Evolutionary conservation across 352 stramenopile species (phyloP).

Genomic region (Phytophthora tubulina): DNA sequence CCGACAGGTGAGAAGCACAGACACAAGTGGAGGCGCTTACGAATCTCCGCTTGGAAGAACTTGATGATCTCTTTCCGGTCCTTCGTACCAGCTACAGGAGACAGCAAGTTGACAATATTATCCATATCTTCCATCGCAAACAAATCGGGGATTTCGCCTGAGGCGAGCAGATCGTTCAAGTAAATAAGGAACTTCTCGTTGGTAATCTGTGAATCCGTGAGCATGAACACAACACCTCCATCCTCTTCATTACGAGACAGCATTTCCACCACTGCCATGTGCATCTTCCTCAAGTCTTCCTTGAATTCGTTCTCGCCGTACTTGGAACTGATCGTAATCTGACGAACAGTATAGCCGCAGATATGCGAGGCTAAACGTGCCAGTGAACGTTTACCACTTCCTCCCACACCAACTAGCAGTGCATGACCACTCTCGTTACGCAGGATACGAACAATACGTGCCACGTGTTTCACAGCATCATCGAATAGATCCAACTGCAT

Average conservation of each 20-base stretch:
- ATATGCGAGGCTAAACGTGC: constrained; percentile 94
- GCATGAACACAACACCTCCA: constrained; percentile 93
- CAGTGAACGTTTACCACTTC: constrained; percentile 95
- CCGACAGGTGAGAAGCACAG: constrained; percentile 96
- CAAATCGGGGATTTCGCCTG: constrained; percentile 94
- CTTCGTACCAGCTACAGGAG: constrained; percentile 78
- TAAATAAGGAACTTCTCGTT: constrained; percentile 98
- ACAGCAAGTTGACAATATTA: constrained; percentile 91
- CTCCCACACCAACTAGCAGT: constrained; percentile 95
- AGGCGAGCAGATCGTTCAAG: constrained; percentile 95
- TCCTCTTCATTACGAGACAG: constrained; percentile 85
- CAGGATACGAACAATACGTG: constrained; percentile 95
- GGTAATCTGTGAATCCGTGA: constrained; percentile 96
- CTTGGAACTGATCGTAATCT: constrained; percentile 96
- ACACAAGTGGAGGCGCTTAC: constrained; percentile 96
- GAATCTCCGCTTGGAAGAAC: constrained; percentile 95
- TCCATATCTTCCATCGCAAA: constrained; percentile 96
- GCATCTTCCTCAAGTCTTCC: constrained; percentile 96
- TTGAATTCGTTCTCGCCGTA: constrained; percentile 98
- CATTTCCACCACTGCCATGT: constrained; percentile 95
- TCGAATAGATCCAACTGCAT: constrained; percentile 98
- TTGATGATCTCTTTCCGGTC: constrained; percentile 94
- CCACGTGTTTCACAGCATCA: constrained; percentile 96
- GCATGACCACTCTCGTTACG: constrained; percentile 91
- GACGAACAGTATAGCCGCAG: constrained; percentile 90